These are phyloP conservation scores for Pseudopithomyces maydicus DNA, from an alignment of 2,329 filamentous ascomycete genomes.

Conservation along the genomic window DNA sequence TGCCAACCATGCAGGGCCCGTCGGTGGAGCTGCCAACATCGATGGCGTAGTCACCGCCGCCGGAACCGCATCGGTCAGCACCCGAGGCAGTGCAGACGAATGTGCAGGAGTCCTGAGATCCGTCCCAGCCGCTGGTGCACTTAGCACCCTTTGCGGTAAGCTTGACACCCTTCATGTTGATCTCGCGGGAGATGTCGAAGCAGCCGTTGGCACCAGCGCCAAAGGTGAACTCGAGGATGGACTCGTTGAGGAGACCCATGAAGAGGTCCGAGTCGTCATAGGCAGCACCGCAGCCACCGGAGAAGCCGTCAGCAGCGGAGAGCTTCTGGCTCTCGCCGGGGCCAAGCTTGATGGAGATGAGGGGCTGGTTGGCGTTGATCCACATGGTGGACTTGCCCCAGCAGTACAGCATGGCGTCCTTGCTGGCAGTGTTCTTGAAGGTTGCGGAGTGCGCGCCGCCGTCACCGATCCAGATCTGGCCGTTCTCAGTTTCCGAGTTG, in stretches of 20 bases:
- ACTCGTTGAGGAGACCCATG: slow-evolving; percentile 17
- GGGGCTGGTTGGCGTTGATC: slow-evolving; percentile 41
- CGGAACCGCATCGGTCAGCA: slow-evolving; percentile 38
- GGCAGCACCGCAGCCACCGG: slow-evolving; percentile 49
- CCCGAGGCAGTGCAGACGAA: slow-evolving; percentile 47
- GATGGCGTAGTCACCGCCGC: slow-evolving; percentile 46
- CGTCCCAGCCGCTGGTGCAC: slow-evolving; percentile 49
- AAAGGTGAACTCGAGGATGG: slow-evolving; percentile 25
- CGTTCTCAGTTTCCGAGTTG: slow-evolving; percentile 35
- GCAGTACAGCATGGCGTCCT: slow-evolving; percentile 42
- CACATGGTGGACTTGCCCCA: slow-evolving; percentile 46
- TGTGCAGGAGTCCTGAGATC: slow-evolving; percentile 38
- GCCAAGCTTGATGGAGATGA: slow-evolving; percentile 48
- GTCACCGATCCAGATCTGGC: slow-evolving; percentile 42
- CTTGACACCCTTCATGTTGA: slow-evolving; percentile 51
- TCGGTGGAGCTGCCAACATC: slow-evolving; percentile 28
- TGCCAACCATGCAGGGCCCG: slow-evolving; percentile 31
- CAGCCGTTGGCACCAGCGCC: slow-evolving; percentile 31
- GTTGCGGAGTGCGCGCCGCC: slow-evolving; percentile 41
- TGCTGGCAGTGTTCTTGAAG: slow-evolving; percentile 41
- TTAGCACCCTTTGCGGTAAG: slow-evolving; percentile 47
- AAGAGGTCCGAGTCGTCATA: slow-evolving; percentile 41
- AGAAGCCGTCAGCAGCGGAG: slow-evolving; percentile 44
- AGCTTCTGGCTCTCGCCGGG: slow-evolving; percentile 43
- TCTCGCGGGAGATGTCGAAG: slow-evolving; percentile 51